Base-by-base conservation (phyloP, 495 filamentous ascomycete species). In the Monascus purpureus region DNA sequence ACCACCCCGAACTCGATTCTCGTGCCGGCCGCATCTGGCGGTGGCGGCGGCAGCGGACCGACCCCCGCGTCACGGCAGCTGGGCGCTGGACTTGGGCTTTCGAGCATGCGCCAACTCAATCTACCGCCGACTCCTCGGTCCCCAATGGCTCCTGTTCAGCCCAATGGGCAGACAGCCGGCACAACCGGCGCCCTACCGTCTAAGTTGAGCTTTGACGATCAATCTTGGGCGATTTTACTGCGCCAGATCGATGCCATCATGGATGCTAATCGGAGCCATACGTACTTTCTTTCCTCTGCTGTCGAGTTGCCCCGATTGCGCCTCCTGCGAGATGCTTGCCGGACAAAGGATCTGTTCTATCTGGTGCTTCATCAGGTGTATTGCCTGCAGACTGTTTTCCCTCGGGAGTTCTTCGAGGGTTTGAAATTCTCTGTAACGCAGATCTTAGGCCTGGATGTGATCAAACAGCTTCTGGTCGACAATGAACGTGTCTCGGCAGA, bases 301-400 rank as follows among this genome's bases (percentile, higher is more conserved):
- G 37, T 71, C 4, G 70, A 73, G 33, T 42, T 40, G 17, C 67
- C 72, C n/a, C 57, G 80, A 28, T 45, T 74, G 16, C 39, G 52
- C 25, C 57, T 82, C 1, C 43, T 87, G 3, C 36, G 29, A 3
- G 54, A 74, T n/a, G 78, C 80, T 0, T 78, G 70, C 40, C 6
- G 30, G 2, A 28, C 50, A 0, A 48, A 62, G 7, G 81, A 87
- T 39, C 33, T 56, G 16, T 68, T 80, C 43, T 87, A 78, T 43
- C 28, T 85, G 30, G 59, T 59, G 8, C 45, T 83, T 4, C 81
- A 87, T 52, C 79, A 83, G 38, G 34, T 81, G 1, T 82, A 71
- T 45, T 79, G 73, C 45, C 42, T 68, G 9, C 68, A 63, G 57
- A 54, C 52, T 18, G 36, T 25, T 2, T 17, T 39, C 3, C 36